A percentile compares a stretch with the other conserved stretches of the same genome.
phyloP scores from a whole-genome alignment of 371 early-diverging fungal species.

The Synchytrium microbalum region DNA sequence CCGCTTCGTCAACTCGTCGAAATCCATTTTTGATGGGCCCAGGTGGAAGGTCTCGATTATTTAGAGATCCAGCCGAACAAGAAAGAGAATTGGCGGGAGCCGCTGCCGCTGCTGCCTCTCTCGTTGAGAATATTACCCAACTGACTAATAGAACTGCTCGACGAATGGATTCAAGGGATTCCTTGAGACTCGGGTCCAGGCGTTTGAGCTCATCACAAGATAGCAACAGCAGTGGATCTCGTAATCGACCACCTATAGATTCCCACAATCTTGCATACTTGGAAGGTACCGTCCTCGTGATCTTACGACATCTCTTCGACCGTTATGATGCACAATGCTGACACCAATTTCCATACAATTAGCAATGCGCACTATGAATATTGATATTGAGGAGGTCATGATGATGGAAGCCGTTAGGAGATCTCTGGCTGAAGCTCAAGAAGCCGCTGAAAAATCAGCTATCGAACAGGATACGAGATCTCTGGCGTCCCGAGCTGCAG shows the following conservation, averaged over 20 bases:
- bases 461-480: no score
- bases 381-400: constrained; percentile 84
- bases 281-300: not conserved
- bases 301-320: not conserved
- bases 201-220: not conserved
- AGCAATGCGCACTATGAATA: constrained; percentile 62
- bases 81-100: constrained; percentile 12
- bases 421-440: constrained; percentile 10
- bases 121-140: constrained; percentile 11
- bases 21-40: not conserved
- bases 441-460: no score
- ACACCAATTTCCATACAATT: constrained; percentile 14
- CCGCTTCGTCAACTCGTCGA: constrained; percentile 3
- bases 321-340: not conserved
- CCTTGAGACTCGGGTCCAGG: not conserved
- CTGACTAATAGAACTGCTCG: no score
- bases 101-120: constrained; percentile 15
- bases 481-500: no score
- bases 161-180: constrained; percentile 6
- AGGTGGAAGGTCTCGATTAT: not conserved
- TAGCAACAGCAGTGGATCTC: constrained; percentile 2
- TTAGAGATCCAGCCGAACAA: constrained; percentile 7
- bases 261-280: not conserved
- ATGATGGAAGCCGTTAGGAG: constrained; percentile 80
- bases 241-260: constrained; percentile 1